A percentile compares a stretch with the other conserved stretches of the same genome.
Evolutionary conservation across 2,329 filamentous ascomycete genomes (phyloP).

Genomic region (Fusarium armeniacum): DNA sequence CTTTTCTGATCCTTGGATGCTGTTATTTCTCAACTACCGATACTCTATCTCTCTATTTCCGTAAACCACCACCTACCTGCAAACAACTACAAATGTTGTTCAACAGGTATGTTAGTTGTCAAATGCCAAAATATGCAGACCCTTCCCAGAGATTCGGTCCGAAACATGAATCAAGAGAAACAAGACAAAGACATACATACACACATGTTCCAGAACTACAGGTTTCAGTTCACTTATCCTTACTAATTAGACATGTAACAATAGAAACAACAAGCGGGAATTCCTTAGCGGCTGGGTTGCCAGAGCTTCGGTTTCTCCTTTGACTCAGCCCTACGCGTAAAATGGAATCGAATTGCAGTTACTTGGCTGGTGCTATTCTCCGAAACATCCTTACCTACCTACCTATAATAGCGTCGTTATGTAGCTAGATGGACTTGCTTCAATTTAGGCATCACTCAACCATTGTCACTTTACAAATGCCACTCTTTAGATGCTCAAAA

Average conservation of each 20-base stretch:
- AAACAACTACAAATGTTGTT: background rate
- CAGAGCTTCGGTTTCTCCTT: constrained; percentile 4
- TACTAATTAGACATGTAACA: constrained; percentile 12
- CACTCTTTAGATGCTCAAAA: background rate
- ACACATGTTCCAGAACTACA: constrained; percentile 5
- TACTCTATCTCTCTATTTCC: background rate
- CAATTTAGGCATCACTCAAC: background rate
- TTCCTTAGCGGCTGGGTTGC: constrained; percentile 17
- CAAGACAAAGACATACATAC: constrained; percentile 6
- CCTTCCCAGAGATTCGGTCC: background rate
- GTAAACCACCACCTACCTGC: background rate
- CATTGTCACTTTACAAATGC: background rate
- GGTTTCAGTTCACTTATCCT: constrained; percentile 1
- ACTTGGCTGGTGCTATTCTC: constrained; percentile 6
- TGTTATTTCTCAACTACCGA: constrained; percentile 19
- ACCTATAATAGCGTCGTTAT: background rate
- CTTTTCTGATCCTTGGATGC: background rate
- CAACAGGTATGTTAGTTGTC: background rate
- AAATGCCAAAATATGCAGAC: background rate
- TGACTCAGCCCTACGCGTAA: constrained; percentile 28
- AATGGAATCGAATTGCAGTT: constrained; percentile 1
- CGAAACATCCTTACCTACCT: background rate
- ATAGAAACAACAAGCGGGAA: constrained; percentile 15
- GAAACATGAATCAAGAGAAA: constrained; percentile 25
- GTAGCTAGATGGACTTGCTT: background rate